Base-by-base conservation (phyloP, 805 yeast species). In the Novakomyces olei region DNA sequence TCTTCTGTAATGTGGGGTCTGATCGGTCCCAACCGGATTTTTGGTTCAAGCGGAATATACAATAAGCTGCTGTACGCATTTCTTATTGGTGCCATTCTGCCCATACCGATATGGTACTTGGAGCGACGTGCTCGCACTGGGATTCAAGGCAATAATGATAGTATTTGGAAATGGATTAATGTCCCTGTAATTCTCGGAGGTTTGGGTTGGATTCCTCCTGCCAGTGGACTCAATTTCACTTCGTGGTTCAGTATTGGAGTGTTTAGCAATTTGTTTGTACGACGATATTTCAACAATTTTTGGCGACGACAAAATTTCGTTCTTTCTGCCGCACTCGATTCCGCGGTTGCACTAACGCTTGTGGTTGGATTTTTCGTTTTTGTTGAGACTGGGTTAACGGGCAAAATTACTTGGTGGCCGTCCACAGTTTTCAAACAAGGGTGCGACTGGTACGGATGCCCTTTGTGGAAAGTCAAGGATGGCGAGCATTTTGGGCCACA, bases 301-400 rank as follows among this genome's bases (percentile, higher is more conserved):
- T 73, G 81, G 81, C 68, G 72, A 19, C 72, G 72, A 49, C 73
- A 73, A 49, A 72, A 71, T 48, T 72, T 69, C 47, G 62, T 70
- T 4, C 51, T 74, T 31, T 63, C 76, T 16, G 69, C 75, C 16
- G 80, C 69, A 2, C 52, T 74, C 12, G 72, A 72, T 27, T 64
- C 72, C 5, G 78, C 78, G 1, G 60, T 71, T 14, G 78, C 78
- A 0, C 58, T 69, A 39, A 61, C 72, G 24, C 65, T 75, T 2
- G 52, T 73, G 33, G 36, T 69, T 18, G 63, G 73, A n/a, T 71
- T 71, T 44, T 55, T 70, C 43, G 46, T 56, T 2, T 55, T 57
- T 9, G 51, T 50, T 37, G 61, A 54, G 41, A 54, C 59, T 22
- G 50, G 50, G 3, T 47, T 50, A 16, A 37, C 47, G 4, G 29